Base-by-base conservation (phyloP, 768 basidiomycete genomes). In the Termitomyces sp. region DNA sequence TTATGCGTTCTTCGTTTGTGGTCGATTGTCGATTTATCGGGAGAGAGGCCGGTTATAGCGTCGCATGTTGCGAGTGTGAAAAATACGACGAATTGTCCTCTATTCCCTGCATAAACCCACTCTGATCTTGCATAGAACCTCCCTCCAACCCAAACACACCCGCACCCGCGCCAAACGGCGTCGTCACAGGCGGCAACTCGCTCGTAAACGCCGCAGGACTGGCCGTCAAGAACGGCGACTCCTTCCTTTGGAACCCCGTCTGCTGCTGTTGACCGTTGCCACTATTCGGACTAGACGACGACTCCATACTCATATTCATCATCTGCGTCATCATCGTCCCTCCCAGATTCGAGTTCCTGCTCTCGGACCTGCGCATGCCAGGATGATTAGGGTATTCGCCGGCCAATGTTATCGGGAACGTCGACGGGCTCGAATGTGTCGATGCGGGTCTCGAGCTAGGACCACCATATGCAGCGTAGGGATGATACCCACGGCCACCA, bases 401-500 rank as follows among this genome's bases (percentile, higher is more conserved):
- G 32, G 70, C 72, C 45, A 81, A 71, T 3, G 77, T 76, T 8
- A 81, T 65, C 29, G 74, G 66, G 64, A 76, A 77, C 54, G 75
- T 73, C 63, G 76, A 76, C 17, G 81, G 80, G 60, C 82, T 82
- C 48, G 78, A 80, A 56, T 79, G 78, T 3, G 79, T 74, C 56
- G 79, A 81, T 25, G 75, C 73, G 5, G 74, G 66, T 25, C 79
- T 65, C 17, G 78, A 76, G 31, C 73, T 72, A 4, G 71, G 68
- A 43, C 71, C 70, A 55, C 71, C 70, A 56, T 79, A 80, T 56
- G 69, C 66, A 11, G 79, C 82, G 56, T 87, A 87, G 25, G 88
- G 80, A 69, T 88, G 83, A 65, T 86, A 84, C 51, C 82, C 80
- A 56, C 85, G 77, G 10, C 59, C 60, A 61, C 72, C 65, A 67